Conservation (phyloP, 352 stramenopile genomes). For the Phytopythium ostracodes region DNA sequence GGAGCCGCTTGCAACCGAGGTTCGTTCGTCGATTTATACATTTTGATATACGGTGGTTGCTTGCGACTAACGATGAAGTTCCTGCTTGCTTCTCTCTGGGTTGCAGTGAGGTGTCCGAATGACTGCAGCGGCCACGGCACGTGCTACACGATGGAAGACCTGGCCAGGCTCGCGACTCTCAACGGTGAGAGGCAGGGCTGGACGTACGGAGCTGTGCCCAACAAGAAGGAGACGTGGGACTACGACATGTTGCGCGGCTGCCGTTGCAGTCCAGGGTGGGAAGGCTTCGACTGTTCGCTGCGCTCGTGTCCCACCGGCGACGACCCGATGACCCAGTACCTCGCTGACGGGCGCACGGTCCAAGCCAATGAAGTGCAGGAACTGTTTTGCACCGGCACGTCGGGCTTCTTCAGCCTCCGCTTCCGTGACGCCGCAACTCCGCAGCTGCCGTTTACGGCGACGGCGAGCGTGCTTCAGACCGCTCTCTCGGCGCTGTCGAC, state of each 20-base stretch:
- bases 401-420: conserved; percentile 61
- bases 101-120: conserved; percentile 48
- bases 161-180: conserved; percentile 43
- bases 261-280: conserved; percentile 84
- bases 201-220: conserved; percentile 63
- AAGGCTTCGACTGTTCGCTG: conserved; percentile 85
- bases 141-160: conserved; percentile 79
- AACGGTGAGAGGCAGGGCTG: conserved; percentile 56
- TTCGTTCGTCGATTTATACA: conserved; percentile 14
- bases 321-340: conserved; percentile 70
- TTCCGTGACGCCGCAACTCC: conserved; percentile 67
- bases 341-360: conserved; percentile 11
- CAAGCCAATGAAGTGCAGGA: conserved; percentile 84
- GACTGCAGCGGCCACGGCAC: conserved; percentile 80
- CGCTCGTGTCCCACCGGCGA: conserved; percentile 89
- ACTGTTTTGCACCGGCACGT: conserved; percentile 56
- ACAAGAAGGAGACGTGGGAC: conserved; percentile 89
- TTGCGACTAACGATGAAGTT: neutral
- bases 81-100: too few relatives aligned
- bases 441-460: conserved; percentile 45
- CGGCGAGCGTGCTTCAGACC: conserved; percentile 17
- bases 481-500: conserved; percentile 40
- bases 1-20: conserved; percentile 67
- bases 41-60: neutral
- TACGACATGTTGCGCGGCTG: conserved; percentile 85